Base-by-base conservation (phyloP, 108 stramenopile species). In the Cyclotella atomus region DNA sequence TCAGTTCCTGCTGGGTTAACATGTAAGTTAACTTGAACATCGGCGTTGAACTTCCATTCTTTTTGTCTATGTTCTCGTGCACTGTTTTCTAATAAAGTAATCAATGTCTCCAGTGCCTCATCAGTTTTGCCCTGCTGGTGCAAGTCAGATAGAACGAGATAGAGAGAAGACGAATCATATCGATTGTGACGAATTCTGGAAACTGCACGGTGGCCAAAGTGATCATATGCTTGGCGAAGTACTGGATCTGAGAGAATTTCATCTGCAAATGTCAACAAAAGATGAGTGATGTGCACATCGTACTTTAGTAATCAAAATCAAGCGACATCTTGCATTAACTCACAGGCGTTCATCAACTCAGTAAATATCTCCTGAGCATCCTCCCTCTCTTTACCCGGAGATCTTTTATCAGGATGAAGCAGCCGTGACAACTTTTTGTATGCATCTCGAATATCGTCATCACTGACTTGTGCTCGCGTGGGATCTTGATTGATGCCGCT, bases 171-270 rank as follows among this genome's bases (percentile, higher is more conserved):
- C 14, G 49, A 19, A 28, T 27, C 68, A 44, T 71, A 69, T 5
- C 32, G 67, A 55, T 75, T 50, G 29, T 81, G 60, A 56, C 79
- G 68, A n/a, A 81, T 41, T 32, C 57, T 33, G n/a, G 46, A 59
- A 23, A 81, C 79, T 0, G 36, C 74, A 44, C 28, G 17, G 24
- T 81, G 74, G 23, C 79, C 79, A 21, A 71, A 76, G 23, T 81
- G 68, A 71, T 81, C 79, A 27, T 81, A 81, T 35, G 79, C 74
- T 70, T 81, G 79, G 7, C 79, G 68, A 2, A 81, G 54, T 12
- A 45, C 49, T 14, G 73, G 73, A 50, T 81, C 68, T 21, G 27
- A 47, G n/a, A 81, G 61, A 15, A 70, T 70, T 71, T 75, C 79
- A 30, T 75, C 76, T 77, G 29, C 3, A 24, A 19, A 57, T 3